These are phyloP conservation scores for Rachicladosporium sp. DNA, from an alignment of 2,329 filamentous ascomycete genomes.

Conservation along the genomic window DNA sequence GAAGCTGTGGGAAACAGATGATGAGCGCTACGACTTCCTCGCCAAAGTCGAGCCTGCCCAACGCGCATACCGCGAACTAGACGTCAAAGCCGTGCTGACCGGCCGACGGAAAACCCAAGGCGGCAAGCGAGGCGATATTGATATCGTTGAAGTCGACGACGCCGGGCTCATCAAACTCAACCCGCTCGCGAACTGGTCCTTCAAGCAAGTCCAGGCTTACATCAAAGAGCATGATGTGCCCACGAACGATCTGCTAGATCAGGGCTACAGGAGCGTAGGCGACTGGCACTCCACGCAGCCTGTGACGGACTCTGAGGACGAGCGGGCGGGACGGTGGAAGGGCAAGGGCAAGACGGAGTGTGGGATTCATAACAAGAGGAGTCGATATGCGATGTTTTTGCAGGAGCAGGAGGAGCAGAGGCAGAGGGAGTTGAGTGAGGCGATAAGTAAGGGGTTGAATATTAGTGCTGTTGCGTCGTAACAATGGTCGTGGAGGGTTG, in stretches of 20 bases:
- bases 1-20: conserved; percentile 70
- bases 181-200: conserved; percentile 87
- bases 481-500: conserved; percentile 4
- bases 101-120: conserved; percentile 87
- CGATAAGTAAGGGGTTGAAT: conserved; percentile 22
- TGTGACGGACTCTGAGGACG: conserved; percentile 82
- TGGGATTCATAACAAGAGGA: conserved; percentile 96
- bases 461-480: conserved; percentile 12
- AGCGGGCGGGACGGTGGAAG: conserved; percentile 94
- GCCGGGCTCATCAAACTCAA: conserved; percentile 93
- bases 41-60: conserved; percentile 96
- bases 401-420: conserved; percentile 60
- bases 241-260: conserved; percentile 83
- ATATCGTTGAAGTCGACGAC: conserved; percentile 88
- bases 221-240: conserved; percentile 77
- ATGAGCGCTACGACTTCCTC: conserved; percentile 89
- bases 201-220: conserved; percentile 80
- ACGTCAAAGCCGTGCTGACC: conserved; percentile 82
- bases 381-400: conserved; percentile 78
- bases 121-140: conserved; percentile 77
- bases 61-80: conserved; percentile 75
- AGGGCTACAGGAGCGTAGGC: conserved; percentile 94
- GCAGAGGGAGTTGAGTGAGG: conserved; percentile 38
- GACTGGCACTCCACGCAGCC: conserved; percentile 96
- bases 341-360: conserved; percentile 93